Conservation (phyloP, 306 rosid genomes). For the Casuarina equisetifolia region DNA sequence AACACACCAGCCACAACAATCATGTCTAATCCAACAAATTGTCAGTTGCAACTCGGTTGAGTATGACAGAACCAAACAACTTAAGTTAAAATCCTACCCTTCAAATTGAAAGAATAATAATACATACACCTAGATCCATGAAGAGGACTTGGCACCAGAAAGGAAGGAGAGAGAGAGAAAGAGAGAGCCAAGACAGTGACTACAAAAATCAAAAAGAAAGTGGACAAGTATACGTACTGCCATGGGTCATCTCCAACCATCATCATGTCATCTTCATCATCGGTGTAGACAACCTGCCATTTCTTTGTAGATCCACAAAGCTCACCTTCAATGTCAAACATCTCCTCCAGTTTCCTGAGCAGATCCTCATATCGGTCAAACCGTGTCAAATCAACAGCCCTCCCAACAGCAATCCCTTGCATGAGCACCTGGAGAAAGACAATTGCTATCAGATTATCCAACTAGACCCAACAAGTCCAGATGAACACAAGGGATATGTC, state of each 20-base stretch:
- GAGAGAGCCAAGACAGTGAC: neutral
- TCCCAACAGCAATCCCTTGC: constrained; percentile 99
- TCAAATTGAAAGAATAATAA: neutral
- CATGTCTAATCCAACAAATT: neutral
- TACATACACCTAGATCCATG: neutral
- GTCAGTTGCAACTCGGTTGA: neutral
- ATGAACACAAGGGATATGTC: neutral
- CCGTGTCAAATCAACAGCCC: constrained; percentile 90
- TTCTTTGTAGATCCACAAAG: constrained; percentile 69
- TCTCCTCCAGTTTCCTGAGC: constrained; percentile 78
- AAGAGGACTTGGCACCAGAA: neutral
- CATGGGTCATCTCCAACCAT: constrained; percentile 99
- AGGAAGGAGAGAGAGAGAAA: neutral
- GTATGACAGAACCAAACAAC: neutral
- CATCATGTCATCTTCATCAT: constrained; percentile 97
- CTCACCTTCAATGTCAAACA: constrained; percentile 90
- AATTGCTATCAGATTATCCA: neutral
- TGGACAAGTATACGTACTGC: constrained; percentile 63
- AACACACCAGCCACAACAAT: neutral
- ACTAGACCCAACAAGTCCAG: neutral
- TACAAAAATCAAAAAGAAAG: neutral
- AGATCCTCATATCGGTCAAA: constrained; percentile 78
- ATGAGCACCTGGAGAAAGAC: constrained; percentile 72
- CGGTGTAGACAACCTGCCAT: constrained; percentile 94
- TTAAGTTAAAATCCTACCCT: neutral